phyloP scores from a whole-genome alignment of 192 early-diverging fungal genomes.

The Chytriomyces hyalinus region DNA sequence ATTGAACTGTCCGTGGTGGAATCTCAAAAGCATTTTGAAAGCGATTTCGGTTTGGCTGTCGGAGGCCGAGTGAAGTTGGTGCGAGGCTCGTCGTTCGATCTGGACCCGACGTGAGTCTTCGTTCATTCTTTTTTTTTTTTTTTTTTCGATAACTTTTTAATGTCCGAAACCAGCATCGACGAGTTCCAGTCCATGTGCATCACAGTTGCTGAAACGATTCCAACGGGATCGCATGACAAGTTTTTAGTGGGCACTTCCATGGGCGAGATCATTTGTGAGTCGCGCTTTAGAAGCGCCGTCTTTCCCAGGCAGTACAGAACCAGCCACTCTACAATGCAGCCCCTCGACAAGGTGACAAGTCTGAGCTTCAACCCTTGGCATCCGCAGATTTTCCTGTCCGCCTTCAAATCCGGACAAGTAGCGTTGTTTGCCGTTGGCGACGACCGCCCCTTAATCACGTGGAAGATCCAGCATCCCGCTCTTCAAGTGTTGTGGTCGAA shows the following conservation, averaged over 20 bases:
- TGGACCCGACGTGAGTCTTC: constrained; percentile 12
- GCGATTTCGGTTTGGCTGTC: constrained; percentile 49
- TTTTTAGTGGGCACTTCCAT: constrained; percentile 44
- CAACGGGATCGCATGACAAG: constrained; percentile 1
- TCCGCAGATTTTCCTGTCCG: constrained; percentile 41
- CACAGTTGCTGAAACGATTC: background rate
- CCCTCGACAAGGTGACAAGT: constrained; percentile 31
- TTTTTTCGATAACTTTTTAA: background rate
- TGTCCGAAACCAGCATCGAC: constrained; percentile 2
- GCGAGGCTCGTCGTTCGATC: constrained; percentile 26
- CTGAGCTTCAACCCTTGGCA: constrained; percentile 40
- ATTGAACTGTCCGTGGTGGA: constrained; percentile 18
- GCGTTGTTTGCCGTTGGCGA: constrained; percentile 38
- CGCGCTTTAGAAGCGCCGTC: constrained; percentile 38
- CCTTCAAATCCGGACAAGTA: constrained; percentile 48
- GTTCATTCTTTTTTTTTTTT: no score
- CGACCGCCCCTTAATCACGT: constrained; percentile 28
- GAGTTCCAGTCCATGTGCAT: constrained; percentile 18
- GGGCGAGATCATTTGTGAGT: constrained; percentile 39
- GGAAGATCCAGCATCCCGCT: constrained; percentile 36
- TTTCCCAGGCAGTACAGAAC: constrained; percentile 32
- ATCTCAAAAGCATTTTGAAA: constrained; percentile 32
- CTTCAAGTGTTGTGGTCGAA: constrained; percentile 46
- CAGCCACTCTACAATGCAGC: background rate
- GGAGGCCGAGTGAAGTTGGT: constrained; percentile 46